Conservation (phyloP, 2,329 filamentous ascomycete genomes). For the Penicillium sp. region DNA sequence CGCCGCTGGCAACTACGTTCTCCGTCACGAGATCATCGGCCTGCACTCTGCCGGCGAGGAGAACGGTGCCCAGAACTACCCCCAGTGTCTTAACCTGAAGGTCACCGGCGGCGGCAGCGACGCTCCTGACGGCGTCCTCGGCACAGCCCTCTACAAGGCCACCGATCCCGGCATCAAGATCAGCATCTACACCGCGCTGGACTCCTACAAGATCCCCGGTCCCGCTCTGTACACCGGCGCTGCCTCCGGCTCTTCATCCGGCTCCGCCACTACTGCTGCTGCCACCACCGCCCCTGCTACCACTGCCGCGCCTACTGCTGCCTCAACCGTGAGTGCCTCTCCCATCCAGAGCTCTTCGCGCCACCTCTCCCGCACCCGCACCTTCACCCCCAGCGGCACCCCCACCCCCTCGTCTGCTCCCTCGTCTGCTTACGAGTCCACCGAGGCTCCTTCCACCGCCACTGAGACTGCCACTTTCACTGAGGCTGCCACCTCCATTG, state of each 20-base stretch:
- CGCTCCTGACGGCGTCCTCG: conserved; percentile 50
- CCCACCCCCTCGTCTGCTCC: conserved; percentile 3
- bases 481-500: conserved; percentile 11
- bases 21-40: conserved; percentile 58
- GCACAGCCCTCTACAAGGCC: conserved; percentile 57
- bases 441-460: too few relatives aligned
- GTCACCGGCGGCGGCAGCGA: conserved; percentile 56
- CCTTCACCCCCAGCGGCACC: conserved; percentile 11
- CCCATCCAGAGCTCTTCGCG: conserved; percentile 15
- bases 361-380: conserved; percentile 9
- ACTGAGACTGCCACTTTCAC: too few relatives aligned
- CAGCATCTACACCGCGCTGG: conserved; percentile 57
- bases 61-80: conserved; percentile 56
- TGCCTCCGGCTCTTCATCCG: conserved; percentile 22
- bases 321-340: conserved; percentile 20
- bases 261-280: conserved; percentile 1
- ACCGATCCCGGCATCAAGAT: conserved; percentile 59
- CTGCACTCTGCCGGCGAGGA: conserved; percentile 49
- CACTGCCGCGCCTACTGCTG: conserved; percentile 11
- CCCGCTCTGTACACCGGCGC: conserved; percentile 40
- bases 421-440: background rate
- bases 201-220: conserved; percentile 54
- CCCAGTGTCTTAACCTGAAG: conserved; percentile 61
- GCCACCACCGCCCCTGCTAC: conserved; percentile 9
- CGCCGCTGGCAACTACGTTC: conserved; percentile 53